Conservation (phyloP, 2,329 filamentous ascomycete genomes). For the Aureobasidium zeae region DNA sequence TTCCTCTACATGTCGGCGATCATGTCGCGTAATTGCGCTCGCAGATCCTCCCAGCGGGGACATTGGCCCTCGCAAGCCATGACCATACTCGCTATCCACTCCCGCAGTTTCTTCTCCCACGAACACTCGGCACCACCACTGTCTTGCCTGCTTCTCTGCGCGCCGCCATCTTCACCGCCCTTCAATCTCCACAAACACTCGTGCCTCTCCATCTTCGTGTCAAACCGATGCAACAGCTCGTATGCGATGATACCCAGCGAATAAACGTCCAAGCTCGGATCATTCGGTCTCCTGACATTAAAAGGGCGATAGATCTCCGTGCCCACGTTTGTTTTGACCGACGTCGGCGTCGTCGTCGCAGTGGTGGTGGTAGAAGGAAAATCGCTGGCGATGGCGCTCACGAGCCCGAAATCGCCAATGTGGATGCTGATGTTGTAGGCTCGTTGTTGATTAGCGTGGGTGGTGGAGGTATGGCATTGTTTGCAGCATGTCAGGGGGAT, state of each 20-base stretch:
- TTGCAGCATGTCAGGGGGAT: constrained; percentile 40
- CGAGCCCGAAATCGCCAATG: constrained; percentile 61
- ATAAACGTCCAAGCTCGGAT: constrained; percentile 51
- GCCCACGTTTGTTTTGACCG: constrained; percentile 43
- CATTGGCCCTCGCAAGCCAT: constrained; percentile 24
- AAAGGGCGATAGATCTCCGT: constrained; percentile 55
- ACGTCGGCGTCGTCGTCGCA: constrained; percentile 22
- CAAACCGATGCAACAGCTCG: constrained; percentile 50
- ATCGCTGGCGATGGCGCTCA: constrained; percentile 45
- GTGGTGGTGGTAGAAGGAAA: too few relatives aligned
- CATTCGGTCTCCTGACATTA: constrained; percentile 25
- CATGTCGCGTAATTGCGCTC: too few relatives aligned
- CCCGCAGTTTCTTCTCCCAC: too few relatives aligned
- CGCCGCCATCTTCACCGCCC: constrained; percentile 23
- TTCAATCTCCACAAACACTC: constrained; percentile 30
- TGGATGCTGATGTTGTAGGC: constrained; percentile 45
- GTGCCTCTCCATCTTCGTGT: constrained; percentile 34
- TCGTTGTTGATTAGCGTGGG: not conserved
- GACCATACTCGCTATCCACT: constrained; percentile 28
- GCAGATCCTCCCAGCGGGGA: constrained; percentile 26
- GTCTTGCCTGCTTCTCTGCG: too few relatives aligned
- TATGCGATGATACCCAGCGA: constrained; percentile 54
- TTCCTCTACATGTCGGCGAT: too few relatives aligned
- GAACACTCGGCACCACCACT: too few relatives aligned
- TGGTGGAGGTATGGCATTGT: constrained; percentile 27